Conservation (phyloP, 1,139 yeast species). For the Yamadazyma dushanensis region DNA sequence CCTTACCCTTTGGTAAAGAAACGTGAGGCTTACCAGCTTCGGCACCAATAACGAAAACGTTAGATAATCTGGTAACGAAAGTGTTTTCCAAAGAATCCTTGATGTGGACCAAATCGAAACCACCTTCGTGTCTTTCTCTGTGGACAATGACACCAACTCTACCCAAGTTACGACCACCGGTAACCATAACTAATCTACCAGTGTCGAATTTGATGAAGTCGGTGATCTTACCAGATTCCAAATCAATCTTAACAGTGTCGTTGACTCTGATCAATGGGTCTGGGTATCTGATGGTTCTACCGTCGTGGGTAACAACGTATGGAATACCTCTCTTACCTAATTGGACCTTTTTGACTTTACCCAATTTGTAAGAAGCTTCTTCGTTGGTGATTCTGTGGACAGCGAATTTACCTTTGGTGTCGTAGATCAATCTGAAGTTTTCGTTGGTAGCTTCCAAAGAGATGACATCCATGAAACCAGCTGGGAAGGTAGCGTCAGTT, state of each 20-base stretch:
- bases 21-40: conserved; percentile 97
- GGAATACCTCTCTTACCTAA: conserved; percentile 98
- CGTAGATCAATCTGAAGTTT: conserved; percentile 98
- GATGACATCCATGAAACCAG: conserved; percentile 99
- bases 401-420: conserved; percentile 98
- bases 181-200: conserved; percentile 95
- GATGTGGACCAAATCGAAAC: conserved; percentile 98
- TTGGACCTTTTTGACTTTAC: conserved; percentile 96
- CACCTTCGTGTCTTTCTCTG: conserved; percentile 99
- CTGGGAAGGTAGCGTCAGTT: conserved; percentile 98
- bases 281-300: conserved; percentile 99
- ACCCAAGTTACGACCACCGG: conserved; percentile 99
- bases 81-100: conserved; percentile 97
- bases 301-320: conserved; percentile 98
- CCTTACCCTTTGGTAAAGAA: conserved; percentile 99
- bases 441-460: conserved; percentile 97
- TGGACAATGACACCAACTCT: conserved; percentile 97
- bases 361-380: conserved; percentile 97
- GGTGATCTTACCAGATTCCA: conserved; percentile 91
- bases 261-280: conserved; percentile 94
- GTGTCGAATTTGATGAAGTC: conserved; percentile 93
- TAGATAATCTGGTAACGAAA: conserved; percentile 95
- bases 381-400: conserved; percentile 99
- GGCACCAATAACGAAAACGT: conserved; percentile 92
- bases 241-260: conserved; percentile 96